phyloP scores from a whole-genome alignment of 75 land plant genomes.

The Adiantum capillusveneris region DNA sequence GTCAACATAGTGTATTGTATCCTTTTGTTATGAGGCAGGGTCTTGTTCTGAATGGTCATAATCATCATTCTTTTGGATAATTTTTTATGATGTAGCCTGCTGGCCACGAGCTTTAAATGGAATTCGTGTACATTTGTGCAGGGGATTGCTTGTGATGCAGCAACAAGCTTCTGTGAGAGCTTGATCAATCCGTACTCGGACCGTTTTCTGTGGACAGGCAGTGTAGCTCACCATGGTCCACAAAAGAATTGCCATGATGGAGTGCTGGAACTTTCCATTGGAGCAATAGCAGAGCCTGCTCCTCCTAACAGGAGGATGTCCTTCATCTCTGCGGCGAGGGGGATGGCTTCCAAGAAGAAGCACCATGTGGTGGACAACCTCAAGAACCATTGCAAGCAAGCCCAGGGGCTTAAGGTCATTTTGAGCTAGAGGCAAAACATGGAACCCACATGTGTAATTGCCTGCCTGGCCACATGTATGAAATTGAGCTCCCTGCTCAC shows the following conservation, averaged over 20 bases:
- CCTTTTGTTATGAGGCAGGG: too few species aligned
- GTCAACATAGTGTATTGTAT: too few species aligned
- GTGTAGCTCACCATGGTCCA: constrained; percentile 45
- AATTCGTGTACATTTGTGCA: too few species aligned
- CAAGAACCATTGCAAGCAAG: constrained; percentile 5
- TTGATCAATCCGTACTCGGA: constrained; percentile 79
- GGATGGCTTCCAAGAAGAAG: neutral
- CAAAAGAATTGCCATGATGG: neutral
- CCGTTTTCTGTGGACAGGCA: constrained; percentile 76
- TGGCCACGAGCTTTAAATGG: too few species aligned
- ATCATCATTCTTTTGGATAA: too few species aligned
- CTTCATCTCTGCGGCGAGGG: neutral
- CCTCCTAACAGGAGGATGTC: too few species aligned
- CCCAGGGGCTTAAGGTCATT: constrained; percentile 1
- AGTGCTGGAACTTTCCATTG: neutral
- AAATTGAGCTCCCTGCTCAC: too few species aligned
- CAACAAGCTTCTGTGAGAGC: constrained; percentile 65
- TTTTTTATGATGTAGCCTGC: too few species aligned
- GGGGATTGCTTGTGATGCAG: constrained; percentile 78
- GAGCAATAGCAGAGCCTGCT: neutral
- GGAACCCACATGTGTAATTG: too few species aligned
- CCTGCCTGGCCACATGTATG: too few species aligned
- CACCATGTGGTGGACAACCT: neutral
- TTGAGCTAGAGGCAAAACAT: too few species aligned
- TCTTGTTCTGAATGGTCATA: too few species aligned